Percentiles rank a stretch among this genome's conserved stretches.
These are phyloP conservation scores for Withania somnifera DNA, from an alignment of 305 asterid species.

Conservation along the genomic window DNA sequence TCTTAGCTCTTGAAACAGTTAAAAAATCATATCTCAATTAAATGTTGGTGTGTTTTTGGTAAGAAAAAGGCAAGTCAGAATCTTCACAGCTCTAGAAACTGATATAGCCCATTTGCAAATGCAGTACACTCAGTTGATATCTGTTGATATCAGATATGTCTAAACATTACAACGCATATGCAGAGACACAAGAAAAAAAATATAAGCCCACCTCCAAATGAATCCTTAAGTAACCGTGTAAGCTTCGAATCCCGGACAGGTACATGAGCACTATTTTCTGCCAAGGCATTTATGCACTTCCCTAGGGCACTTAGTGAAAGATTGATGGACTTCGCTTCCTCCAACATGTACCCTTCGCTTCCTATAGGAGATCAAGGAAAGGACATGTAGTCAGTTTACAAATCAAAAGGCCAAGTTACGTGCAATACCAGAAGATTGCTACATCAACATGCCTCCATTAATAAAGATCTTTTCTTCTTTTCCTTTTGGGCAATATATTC, in stretches of 20 bases:
- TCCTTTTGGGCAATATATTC: neutral
- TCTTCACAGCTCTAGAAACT: slow-evolving; percentile 11
- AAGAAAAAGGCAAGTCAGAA: neutral
- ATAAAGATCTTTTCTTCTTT: neutral
- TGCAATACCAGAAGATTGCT: neutral
- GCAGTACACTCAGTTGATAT: neutral
- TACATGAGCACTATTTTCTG: slow-evolving; percentile 95
- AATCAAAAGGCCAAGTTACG: neutral
- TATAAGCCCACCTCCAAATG: slow-evolving; percentile 86
- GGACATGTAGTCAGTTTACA: slow-evolving; percentile 2
- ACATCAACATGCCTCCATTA: neutral
- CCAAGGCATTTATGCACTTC: slow-evolving; percentile 98
- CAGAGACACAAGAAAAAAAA: neutral
- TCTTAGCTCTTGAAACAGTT: neutral
- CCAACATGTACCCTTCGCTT: slow-evolving; percentile 94
- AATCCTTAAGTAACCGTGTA: slow-evolving; percentile 91
- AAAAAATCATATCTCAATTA: neutral
- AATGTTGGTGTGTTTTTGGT: neutral
- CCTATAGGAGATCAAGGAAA: slow-evolving; percentile 43
- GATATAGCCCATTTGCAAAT: neutral
- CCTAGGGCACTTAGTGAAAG: slow-evolving; percentile 97
- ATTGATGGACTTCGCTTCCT: slow-evolving; percentile 97
- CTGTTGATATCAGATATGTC: neutral
- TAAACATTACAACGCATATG: neutral
- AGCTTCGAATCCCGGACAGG: slow-evolving; percentile 98